A percentile compares a stretch with the other conserved stretches of the same genome.
Conservation (phyloP, 2,329 filamentous ascomycete genomes). For the Aspergillus ibericus region DNA sequence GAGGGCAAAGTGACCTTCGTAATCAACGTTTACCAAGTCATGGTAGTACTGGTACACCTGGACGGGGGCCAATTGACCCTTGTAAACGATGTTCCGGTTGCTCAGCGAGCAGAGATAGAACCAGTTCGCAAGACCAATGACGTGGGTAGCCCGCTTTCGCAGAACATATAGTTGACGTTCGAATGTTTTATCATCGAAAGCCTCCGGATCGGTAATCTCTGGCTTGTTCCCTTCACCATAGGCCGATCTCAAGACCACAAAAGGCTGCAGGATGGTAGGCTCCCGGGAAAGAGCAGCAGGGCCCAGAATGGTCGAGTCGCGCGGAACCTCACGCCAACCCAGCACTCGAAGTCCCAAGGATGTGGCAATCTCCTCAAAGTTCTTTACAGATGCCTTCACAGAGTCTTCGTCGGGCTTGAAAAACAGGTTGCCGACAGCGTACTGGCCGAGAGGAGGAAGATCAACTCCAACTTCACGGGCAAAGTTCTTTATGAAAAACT, state of each 20-base stretch:
- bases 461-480: constrained; percentile 85
- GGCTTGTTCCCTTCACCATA: constrained; percentile 82
- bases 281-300: constrained; percentile 91
- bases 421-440: constrained; percentile 96
- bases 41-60: constrained; percentile 99
- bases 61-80: constrained; percentile 88
- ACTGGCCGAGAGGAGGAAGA: constrained; percentile 85
- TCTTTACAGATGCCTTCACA: constrained; percentile 83
- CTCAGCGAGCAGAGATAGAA: constrained; percentile 96
- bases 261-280: constrained; percentile 92
- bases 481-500: constrained; percentile 98
- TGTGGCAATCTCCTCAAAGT: constrained; percentile 92
- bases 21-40: constrained; percentile 94
- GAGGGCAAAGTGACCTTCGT: constrained; percentile 93
- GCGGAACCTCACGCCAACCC: constrained; percentile 93
- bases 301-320: constrained; percentile 88
- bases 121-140: constrained; percentile 95
- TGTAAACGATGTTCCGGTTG: constrained; percentile 99
- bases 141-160: constrained; percentile 91
- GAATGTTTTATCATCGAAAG: constrained; percentile 82
- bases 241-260: constrained; percentile 81
- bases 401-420: constrained; percentile 95
- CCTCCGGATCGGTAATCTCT: constrained; percentile 71
- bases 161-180: constrained; percentile 93
- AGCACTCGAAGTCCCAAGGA: constrained; percentile 84